Conservation (phyloP, 2,329 filamentous ascomycete species). For the Beauveria pseudobassiana region DNA sequence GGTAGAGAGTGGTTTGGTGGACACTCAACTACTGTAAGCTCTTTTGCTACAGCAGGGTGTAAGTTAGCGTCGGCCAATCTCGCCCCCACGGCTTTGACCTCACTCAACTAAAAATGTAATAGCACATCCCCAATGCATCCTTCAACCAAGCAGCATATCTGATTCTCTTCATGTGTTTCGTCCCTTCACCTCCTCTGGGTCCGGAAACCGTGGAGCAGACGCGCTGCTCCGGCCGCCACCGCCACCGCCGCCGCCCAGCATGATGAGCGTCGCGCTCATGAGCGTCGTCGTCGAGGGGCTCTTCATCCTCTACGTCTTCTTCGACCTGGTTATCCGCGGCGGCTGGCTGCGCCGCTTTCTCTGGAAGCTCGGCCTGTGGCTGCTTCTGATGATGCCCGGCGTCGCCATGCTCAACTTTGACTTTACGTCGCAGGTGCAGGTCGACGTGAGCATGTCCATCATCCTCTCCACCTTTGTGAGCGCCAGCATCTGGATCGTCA, state of each 20-base stretch:
- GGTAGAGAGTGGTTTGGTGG: no score
- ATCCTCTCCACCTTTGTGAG: conserved; percentile 1
- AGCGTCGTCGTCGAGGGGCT: neutral
- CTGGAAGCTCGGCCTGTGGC: conserved; percentile 1
- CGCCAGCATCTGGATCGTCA: conserved; percentile 1
- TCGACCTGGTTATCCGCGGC: neutral
- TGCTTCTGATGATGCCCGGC: neutral
- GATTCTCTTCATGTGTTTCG: neutral
- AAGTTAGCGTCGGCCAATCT: no score
- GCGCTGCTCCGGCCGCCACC: neutral
- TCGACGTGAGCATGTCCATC: neutral
- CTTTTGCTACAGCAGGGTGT: no score
- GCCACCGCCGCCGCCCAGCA: neutral
- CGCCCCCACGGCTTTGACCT: neutral
- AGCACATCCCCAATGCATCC: neutral
- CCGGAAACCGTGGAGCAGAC: neutral
- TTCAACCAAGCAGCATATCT: neutral
- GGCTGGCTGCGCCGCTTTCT: conserved; percentile 1
- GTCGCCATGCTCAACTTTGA: conserved; percentile 1
- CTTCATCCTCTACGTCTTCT: neutral
- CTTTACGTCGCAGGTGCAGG: conserved; percentile 5
- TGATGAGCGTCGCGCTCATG: neutral
- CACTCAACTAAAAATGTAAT: neutral
- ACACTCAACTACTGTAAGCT: no score
- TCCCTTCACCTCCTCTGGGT: neutral